phyloP scores from a whole-genome alignment of 495 filamentous ascomycete genomes.

The Tuber brumale region DNA sequence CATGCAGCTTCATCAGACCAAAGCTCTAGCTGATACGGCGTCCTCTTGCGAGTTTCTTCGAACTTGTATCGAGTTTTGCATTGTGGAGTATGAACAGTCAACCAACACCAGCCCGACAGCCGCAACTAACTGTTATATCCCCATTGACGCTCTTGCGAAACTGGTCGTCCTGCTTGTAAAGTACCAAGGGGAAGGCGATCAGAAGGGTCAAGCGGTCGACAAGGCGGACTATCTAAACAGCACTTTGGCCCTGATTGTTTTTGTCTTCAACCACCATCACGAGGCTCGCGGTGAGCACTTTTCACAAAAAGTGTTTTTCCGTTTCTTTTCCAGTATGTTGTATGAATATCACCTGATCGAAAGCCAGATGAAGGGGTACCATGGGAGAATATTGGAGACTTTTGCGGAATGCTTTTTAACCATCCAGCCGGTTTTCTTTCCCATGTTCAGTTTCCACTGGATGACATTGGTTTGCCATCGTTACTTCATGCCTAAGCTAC shows the following conservation, averaged over 20 bases:
- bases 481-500: conserved; percentile 72
- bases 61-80: conserved; percentile 70
- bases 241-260: conserved; percentile 64
- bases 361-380: conserved; percentile 48
- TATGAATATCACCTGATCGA: conserved; percentile 55
- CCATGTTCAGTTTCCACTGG: conserved; percentile 81
- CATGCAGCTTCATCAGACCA: conserved; percentile 67
- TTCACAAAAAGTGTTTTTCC: conserved; percentile 83
- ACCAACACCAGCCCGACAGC: conserved; percentile 53
- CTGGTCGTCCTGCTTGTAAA: conserved; percentile 69
- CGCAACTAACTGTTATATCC: conserved; percentile 63
- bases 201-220: conserved; percentile 51
- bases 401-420: conserved; percentile 68
- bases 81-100: conserved; percentile 66
- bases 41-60: conserved; percentile 73
- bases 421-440: conserved; percentile 67
- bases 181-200: conserved; percentile 55
- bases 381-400: conserved; percentile 62
- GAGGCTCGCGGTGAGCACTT: conserved; percentile 72
- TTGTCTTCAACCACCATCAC: conserved; percentile 81
- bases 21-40: conserved; percentile 63
- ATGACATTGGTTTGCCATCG: conserved; percentile 73
- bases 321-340: conserved; percentile 78
- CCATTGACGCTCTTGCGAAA: conserved; percentile 81
- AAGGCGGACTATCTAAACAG: conserved; percentile 65